Percentiles rank a stretch among this genome's conserved stretches.
Evolutionary conservation across 805 yeast species (phyloP).

Genomic region (Wickerhamiella cacticola): DNA sequence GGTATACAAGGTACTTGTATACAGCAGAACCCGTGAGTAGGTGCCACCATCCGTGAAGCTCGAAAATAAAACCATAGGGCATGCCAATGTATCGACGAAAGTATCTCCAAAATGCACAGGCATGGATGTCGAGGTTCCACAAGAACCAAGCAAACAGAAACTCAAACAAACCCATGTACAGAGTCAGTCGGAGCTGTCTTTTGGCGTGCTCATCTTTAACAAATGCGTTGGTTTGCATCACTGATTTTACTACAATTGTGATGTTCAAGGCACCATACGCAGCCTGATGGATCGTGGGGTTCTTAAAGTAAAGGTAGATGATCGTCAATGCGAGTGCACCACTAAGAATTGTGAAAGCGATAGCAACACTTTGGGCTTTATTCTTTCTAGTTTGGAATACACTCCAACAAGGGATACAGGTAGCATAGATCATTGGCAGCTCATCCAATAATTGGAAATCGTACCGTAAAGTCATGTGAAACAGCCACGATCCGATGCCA

Average conservation of each 20-base stretch:
- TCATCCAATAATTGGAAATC: constrained; percentile 89
- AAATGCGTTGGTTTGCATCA: constrained; percentile 38
- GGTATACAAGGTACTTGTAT: constrained; percentile 67
- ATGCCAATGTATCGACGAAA: constrained; percentile 57
- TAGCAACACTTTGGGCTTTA: constrained; percentile 30
- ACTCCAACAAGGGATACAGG: constrained; percentile 88
- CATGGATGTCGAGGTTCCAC: constrained; percentile 83
- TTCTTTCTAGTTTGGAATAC: constrained; percentile 51
- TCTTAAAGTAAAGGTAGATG: constrained; percentile 56
- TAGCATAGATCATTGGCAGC: constrained; percentile 95
- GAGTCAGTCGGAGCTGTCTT: constrained; percentile 41
- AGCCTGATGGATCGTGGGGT: constrained; percentile 82
- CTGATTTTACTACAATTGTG: constrained; percentile 53
- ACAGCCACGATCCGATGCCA: constrained; percentile 88
- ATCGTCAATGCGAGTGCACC: constrained; percentile 55
- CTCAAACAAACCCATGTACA: constrained; percentile 46
- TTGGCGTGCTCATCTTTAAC: constrained; percentile 41
- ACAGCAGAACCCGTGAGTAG: constrained; percentile 59
- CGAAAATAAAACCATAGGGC: constrained; percentile 77
- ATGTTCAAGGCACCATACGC: constrained; percentile 71
- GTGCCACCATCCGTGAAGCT: constrained; percentile 99
- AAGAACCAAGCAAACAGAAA: constrained; percentile 66
- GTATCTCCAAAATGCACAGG: constrained; percentile 48
- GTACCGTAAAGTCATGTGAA: constrained; percentile 90
- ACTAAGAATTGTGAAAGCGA: constrained; percentile 38